phyloP scores from a whole-genome alignment of 345 rosid species.

The Citrus inodora region DNA sequence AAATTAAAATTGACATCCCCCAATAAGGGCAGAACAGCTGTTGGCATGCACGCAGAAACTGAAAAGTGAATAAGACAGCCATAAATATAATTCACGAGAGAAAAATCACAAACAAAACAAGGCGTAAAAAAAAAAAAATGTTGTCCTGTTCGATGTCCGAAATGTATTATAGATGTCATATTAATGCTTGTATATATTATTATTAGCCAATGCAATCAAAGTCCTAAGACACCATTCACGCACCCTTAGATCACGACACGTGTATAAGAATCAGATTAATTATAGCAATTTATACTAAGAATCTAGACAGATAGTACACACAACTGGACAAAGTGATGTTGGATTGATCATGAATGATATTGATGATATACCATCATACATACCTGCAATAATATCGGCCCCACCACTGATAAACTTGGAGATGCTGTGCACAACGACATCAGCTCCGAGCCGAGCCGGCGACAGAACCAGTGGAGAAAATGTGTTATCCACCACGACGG shows the following conservation, averaged over 20 bases:
- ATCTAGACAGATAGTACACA: no score
- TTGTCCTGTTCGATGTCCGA: no score
- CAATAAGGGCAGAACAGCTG: not conserved
- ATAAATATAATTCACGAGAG: not conserved
- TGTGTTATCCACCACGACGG: constrained; percentile 87
- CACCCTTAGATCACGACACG: constrained; percentile 16
- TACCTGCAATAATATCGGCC: constrained; percentile 95
- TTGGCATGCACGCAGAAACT: not conserved
- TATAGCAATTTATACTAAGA: not conserved
- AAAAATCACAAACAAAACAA: not conserved
- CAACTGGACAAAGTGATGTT: no score
- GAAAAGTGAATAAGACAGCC: not conserved
- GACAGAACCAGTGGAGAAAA: constrained; percentile 90
- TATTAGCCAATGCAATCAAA: no score
- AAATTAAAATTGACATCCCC: not conserved
- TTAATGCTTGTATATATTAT: no score
- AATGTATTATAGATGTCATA: no score
- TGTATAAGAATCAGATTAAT: constrained; percentile 3
- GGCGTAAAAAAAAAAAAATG: no score
- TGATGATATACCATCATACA: no score
- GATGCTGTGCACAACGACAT: constrained; percentile 87
- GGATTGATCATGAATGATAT: no score
- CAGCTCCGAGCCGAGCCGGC: constrained; percentile 91
- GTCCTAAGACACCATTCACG: no score
- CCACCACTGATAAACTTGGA: constrained; percentile 96